Evolutionary conservation across 75 land plant genomes (phyloP).

Genomic region (Cunninghamia lanceolata): DNA sequence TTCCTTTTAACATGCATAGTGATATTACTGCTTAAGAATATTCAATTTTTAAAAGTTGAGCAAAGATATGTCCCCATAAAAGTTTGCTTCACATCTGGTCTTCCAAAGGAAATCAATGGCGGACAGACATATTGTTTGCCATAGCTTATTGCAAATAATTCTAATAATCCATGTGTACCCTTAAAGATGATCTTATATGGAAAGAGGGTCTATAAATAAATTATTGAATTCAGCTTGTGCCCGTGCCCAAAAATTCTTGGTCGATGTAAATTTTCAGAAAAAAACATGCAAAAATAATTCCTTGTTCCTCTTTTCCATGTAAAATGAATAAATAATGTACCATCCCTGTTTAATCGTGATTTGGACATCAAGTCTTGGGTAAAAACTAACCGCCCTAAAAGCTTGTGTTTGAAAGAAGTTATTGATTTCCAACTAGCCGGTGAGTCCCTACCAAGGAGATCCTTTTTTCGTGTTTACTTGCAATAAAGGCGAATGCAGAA

Average conservation of each 20-base stretch:
- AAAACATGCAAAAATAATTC: neutral
- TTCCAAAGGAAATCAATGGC: neutral
- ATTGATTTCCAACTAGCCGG: no score
- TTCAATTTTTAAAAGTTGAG: neutral
- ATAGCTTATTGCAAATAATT: neutral
- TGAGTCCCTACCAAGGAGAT: no score
- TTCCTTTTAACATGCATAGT: neutral
- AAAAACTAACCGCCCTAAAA: no score
- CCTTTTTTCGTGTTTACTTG: no score
- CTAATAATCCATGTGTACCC: neutral
- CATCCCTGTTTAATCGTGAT: no score
- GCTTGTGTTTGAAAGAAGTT: no score
- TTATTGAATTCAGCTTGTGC: neutral
- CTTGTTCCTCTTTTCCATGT: neutral
- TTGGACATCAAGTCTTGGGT: no score
- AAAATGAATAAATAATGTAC: no score
- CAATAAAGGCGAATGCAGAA: no score
- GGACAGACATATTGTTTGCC: neutral
- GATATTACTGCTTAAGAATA: neutral
- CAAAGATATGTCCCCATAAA: neutral
- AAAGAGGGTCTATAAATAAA: neutral
- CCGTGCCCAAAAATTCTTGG: neutral
- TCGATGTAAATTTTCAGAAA: neutral
- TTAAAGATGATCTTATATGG: neutral
- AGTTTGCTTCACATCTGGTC: neutral